A percentile compares a stretch with the other conserved stretches of the same genome.
Evolutionary conservation across 2,329 filamentous ascomycete genomes (phyloP).

Genomic region (Fusarium denticulatum): DNA sequence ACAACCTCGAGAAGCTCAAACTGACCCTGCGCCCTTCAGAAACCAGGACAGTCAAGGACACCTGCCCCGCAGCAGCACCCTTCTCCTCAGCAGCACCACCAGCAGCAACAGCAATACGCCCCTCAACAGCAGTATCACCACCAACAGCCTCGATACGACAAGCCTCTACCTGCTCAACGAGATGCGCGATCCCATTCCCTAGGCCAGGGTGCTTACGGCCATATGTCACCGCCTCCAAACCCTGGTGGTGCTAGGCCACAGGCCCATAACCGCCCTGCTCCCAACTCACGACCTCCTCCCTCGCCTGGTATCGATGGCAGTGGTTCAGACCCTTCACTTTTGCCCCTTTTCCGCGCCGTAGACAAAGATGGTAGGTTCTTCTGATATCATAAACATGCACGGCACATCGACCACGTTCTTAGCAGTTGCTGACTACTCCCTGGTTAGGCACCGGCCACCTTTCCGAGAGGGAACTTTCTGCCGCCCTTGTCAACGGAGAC

Average conservation of each 20-base stretch:
- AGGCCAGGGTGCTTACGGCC: constrained; percentile 51
- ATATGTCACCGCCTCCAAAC: constrained; percentile 63
- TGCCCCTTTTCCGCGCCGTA: constrained; percentile 88
- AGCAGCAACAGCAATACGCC: constrained; percentile 10
- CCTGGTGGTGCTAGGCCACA: constrained; percentile 54
- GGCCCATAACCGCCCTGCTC: constrained; percentile 61
- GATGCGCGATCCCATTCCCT: constrained; percentile 41
- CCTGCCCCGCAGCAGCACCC: constrained; percentile 41
- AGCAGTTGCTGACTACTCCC: constrained; percentile 7
- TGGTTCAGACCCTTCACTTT: constrained; percentile 65
- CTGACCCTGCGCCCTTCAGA: constrained; percentile 45
- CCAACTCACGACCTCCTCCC: constrained; percentile 71
- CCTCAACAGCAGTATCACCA: constrained; percentile 33
- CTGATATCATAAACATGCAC: neutral
- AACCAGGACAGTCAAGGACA: constrained; percentile 48
- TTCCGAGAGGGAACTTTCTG: constrained; percentile 85
- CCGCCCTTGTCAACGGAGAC: constrained; percentile 95
- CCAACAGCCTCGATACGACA: constrained; percentile 58
- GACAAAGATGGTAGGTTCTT: constrained; percentile 78
- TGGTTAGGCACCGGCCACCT: constrained; percentile 77
- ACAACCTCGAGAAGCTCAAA: constrained; percentile 1
- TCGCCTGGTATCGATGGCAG: constrained; percentile 66
- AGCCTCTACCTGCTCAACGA: constrained; percentile 53
- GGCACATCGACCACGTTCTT: neutral
- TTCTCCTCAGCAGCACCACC: constrained; percentile 48